phyloP scores from a whole-genome alignment of 2,329 filamentous ascomycete species.

The Setomelanomma holmii region DNA sequence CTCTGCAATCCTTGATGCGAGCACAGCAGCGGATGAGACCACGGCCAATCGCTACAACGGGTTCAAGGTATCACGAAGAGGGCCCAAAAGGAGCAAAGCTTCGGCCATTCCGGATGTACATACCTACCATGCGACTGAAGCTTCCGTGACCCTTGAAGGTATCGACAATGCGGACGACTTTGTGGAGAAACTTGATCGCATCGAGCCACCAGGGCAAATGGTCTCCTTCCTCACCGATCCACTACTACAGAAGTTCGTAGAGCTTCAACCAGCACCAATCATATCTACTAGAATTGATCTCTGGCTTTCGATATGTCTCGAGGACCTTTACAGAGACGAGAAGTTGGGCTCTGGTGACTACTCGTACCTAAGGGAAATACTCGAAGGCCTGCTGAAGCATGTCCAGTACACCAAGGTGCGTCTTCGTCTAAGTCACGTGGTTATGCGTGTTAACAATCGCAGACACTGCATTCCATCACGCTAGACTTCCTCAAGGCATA shows the following conservation, averaged over 20 bases:
- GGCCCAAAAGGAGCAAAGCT: slow-evolving; percentile 58
- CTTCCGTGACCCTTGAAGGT: slow-evolving; percentile 70
- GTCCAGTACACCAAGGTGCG: slow-evolving; percentile 46
- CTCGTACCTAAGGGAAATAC: slow-evolving; percentile 36
- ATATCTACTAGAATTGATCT: slow-evolving; percentile 39
- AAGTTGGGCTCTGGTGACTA: slow-evolving; percentile 21
- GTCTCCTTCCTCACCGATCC: slow-evolving; percentile 78
- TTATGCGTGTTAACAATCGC: slow-evolving; percentile 8
- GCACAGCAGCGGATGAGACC: slow-evolving; percentile 50
- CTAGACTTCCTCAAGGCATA: slow-evolving; percentile 45
- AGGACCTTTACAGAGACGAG: slow-evolving; percentile 42
- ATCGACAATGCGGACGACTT: slow-evolving; percentile 75
- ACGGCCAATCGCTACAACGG: slow-evolving; percentile 54
- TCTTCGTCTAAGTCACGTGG: neutral
- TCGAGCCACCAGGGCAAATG: slow-evolving; percentile 83
- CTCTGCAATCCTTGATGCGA: slow-evolving; percentile 69
- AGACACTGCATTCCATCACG: slow-evolving; percentile 42
- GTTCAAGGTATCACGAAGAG: slow-evolving; percentile 69
- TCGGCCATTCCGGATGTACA: slow-evolving; percentile 70
- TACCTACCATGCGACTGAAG: slow-evolving; percentile 74
- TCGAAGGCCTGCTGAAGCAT: slow-evolving; percentile 42
- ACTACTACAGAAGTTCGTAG: slow-evolving; percentile 76
- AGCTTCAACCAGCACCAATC: slow-evolving; percentile 56
- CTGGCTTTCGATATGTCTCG: slow-evolving; percentile 49
- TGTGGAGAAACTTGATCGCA: slow-evolving; percentile 74